Evolutionary conservation across 306 rosid genomes (phyloP).

Genomic region (Inga oerstediana): DNA sequence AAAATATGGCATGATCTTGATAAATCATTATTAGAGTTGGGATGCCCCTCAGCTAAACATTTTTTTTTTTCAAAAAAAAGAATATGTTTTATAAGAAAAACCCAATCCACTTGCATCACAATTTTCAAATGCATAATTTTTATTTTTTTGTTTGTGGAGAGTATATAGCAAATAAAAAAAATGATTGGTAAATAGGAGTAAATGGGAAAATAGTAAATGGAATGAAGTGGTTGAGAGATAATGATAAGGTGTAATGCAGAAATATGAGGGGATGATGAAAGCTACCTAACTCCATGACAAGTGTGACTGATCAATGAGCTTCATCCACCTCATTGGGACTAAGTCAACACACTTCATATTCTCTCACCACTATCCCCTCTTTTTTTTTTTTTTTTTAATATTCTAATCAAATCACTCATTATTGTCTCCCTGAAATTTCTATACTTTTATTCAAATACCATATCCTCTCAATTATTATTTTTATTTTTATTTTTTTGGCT

Average conservation of each 20-base stretch:
- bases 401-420: not conserved
- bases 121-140: not conserved
- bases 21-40: not conserved
- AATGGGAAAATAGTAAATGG: not conserved
- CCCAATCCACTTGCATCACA: not conserved
- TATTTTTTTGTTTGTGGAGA: no score
- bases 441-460: not conserved
- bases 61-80: no score
- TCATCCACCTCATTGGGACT: slow-evolving; percentile 1
- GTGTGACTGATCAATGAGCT: not conserved
- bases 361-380: not conserved
- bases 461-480: not conserved
- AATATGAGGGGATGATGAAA: not conserved
- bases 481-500: not conserved
- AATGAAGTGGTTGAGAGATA: not conserved
- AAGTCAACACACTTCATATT: not conserved
- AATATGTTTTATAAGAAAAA: no score
- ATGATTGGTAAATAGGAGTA: not conserved
- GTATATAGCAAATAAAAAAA: not conserved
- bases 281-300: not conserved
- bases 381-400: not conserved
- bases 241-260: not conserved
- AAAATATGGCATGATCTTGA: not conserved
- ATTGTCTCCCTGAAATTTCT: not conserved
- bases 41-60: not conserved